phyloP scores from a whole-genome alignment of 2,329 filamentous ascomycete genomes.

The Hypoxylon sp. region DNA sequence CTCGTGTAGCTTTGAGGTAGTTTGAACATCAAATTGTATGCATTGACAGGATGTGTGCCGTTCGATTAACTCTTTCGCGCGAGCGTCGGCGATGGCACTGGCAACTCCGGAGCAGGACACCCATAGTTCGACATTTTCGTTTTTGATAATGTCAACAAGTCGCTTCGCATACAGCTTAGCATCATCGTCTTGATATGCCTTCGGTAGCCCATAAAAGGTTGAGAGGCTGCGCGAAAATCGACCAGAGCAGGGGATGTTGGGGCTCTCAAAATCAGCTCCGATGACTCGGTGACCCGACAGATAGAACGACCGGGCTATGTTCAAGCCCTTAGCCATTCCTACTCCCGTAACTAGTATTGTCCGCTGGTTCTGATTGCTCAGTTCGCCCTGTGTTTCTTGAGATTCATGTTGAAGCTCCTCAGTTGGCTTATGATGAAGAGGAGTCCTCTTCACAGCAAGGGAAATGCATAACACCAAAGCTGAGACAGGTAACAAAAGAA shows the following conservation, averaged over 20 bases:
- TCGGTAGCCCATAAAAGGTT: constrained; percentile 60
- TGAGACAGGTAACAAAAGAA: constrained; percentile 35
- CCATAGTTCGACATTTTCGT: constrained; percentile 74
- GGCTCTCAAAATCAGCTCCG: constrained; percentile 70
- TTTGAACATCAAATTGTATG: constrained; percentile 67
- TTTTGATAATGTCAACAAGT: constrained; percentile 65
- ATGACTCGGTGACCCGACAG: constrained; percentile 73
- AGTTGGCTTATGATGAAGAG: not conserved
- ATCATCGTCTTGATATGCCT: constrained; percentile 35
- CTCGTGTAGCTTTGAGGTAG: constrained; percentile 67
- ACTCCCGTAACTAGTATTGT: constrained; percentile 77
- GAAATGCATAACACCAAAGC: constrained; percentile 3
- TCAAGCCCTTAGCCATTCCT: constrained; percentile 75
- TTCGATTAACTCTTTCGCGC: constrained; percentile 69
- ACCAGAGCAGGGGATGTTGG: constrained; percentile 58
- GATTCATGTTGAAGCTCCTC: not conserved
- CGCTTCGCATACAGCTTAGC: constrained; percentile 62
- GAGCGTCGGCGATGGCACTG: constrained; percentile 71
- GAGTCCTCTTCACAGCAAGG: not conserved
- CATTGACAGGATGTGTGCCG: constrained; percentile 65
- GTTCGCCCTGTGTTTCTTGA: too few relatives aligned
- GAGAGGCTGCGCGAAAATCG: constrained; percentile 66
- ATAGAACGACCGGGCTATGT: constrained; percentile 71
- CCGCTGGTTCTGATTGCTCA: too few relatives aligned
- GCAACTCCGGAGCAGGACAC: constrained; percentile 76